Conservation (phyloP, 164 flowering plant genomes). For the Nymphaea colorata region DNA sequence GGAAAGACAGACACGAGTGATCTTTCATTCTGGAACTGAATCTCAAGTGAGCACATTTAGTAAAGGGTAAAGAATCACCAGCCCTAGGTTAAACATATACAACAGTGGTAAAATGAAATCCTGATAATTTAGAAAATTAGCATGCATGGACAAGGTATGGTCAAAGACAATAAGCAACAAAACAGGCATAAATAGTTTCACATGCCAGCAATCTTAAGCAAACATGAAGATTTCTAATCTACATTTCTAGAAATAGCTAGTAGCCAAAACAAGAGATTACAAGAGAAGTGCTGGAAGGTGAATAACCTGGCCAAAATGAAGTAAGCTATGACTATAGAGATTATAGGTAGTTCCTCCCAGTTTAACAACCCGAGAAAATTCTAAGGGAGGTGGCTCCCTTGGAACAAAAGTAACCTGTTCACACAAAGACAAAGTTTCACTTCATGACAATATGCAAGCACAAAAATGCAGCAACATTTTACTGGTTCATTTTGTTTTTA, state of each 20-base stretch:
- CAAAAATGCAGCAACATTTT: neutral
- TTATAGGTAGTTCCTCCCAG: slow-evolving; percentile 31
- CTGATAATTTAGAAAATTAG: no score
- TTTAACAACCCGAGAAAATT: slow-evolving; percentile 22
- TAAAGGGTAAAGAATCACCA: no score
- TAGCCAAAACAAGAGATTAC: neutral
- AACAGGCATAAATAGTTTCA: no score
- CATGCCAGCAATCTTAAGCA: no score
- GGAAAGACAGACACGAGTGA: no score
- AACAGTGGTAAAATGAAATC: no score
- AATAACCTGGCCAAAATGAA: slow-evolving; percentile 36
- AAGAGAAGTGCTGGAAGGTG: no score
- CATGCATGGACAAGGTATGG: no score
- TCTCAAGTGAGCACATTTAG: no score
- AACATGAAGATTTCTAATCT: neutral
- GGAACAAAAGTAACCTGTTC: slow-evolving; percentile 35
- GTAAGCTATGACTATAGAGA: slow-evolving; percentile 26
- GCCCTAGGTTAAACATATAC: no score
- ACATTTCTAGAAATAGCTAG: neutral
- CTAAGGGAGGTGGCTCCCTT: slow-evolving; percentile 16
- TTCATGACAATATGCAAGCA: neutral
- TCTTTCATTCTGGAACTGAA: no score
- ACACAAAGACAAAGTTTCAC: neutral
- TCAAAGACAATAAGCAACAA: no score
- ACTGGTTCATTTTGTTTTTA: neutral